Percentiles rank a stretch among this genome's conserved stretches.
phyloP scores from a whole-genome alignment of 306 rosid species.

The Sophora flavescens region DNA sequence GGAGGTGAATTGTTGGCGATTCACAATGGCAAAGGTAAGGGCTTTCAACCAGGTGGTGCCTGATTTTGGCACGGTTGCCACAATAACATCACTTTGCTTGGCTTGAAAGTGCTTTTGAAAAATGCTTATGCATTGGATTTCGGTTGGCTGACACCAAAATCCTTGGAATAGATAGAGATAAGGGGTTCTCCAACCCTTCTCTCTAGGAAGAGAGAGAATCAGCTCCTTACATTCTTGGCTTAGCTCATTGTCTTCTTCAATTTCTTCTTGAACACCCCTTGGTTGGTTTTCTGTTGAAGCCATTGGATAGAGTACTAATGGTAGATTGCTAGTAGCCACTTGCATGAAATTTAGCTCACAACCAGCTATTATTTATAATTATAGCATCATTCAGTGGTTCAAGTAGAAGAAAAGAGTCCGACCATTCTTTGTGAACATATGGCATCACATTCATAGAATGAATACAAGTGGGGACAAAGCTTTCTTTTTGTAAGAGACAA shows the following conservation, averaged over 20 bases:
- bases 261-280: background rate
- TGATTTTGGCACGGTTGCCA: constrained; percentile 65
- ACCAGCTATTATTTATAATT: too few species aligned
- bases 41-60: too few species aligned
- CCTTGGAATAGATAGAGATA: constrained; percentile 56
- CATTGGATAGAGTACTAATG: background rate
- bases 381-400: too few species aligned
- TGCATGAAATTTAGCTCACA: too few species aligned
- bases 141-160: constrained; percentile 60
- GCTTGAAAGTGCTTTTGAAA: constrained; percentile 71
- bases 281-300: constrained; percentile 32
- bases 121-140: constrained; percentile 51
- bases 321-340: too few species aligned
- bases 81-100: constrained; percentile 47
- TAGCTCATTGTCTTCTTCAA: constrained; percentile 27
- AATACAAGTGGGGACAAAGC: too few species aligned
- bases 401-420: too few species aligned
- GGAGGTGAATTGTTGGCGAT: too few species aligned
- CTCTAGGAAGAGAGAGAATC: constrained; percentile 61
- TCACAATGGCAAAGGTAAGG: too few species aligned
- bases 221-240: constrained; percentile 52
- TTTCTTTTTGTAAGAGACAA: too few species aligned
- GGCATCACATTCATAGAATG: too few species aligned
- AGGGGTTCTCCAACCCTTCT: constrained; percentile 56
- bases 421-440: too few species aligned